phyloP scores from a whole-genome alignment of 176 grass and related monocot genomes.

The Puya raimondii region DNA sequence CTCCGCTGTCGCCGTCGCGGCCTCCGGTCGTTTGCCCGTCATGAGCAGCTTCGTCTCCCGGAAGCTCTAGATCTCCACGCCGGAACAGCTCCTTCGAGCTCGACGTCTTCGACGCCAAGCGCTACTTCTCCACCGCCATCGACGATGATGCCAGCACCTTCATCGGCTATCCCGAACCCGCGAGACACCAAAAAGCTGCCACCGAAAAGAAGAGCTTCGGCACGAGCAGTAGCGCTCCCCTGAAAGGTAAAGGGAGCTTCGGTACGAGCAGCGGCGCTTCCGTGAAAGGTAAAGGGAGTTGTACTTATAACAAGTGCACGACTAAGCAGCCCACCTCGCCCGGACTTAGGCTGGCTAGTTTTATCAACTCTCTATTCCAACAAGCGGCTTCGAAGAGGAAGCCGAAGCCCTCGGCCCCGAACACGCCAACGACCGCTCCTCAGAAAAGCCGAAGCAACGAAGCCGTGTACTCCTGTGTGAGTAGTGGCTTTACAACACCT shows the following conservation, averaged over 20 bases:
- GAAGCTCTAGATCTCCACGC: background rate
- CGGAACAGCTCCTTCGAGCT: background rate
- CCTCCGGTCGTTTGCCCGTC: background rate
- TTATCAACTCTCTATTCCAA: background rate
- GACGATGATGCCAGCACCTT: background rate
- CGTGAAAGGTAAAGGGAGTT: background rate
- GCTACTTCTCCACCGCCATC: background rate
- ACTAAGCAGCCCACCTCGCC: background rate
- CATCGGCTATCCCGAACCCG: background rate
- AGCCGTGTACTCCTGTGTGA: background rate
- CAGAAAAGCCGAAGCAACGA: background rate
- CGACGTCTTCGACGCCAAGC: conserved; percentile 1
- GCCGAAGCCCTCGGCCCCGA: background rate
- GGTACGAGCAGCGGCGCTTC: background rate
- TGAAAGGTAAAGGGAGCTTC: background rate
- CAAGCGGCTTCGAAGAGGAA: background rate
- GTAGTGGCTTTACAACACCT: background rate
- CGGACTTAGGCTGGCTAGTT: background rate
- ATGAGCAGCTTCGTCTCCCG: background rate
- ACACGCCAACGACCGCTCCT: background rate
- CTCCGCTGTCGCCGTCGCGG: no score
- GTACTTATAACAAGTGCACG: background rate
- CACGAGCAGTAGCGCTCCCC: background rate
- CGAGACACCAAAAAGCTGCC: background rate
- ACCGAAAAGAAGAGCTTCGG: background rate